These are phyloP conservation scores for Monilinia vaccinii-corymbosi DNA, from an alignment of 2,329 filamentous ascomycete genomes.

Conservation along the genomic window DNA sequence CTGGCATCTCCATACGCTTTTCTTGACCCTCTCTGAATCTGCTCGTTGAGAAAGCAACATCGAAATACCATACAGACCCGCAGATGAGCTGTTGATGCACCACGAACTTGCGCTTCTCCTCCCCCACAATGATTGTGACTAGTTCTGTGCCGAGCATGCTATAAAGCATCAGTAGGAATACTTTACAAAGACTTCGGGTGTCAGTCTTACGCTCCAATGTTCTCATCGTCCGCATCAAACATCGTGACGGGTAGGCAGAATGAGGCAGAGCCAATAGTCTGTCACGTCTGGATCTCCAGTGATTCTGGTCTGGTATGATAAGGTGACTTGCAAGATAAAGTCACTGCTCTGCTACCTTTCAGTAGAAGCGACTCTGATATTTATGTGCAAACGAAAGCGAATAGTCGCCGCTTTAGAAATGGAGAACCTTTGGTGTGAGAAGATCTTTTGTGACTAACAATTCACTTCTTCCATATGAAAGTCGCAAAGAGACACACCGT, in stretches of 20 bases:
- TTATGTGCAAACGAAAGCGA: too few species aligned
- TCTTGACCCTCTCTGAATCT: constrained; percentile 10
- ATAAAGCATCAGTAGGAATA: neutral
- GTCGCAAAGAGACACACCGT: neutral
- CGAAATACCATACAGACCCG: constrained; percentile 7
- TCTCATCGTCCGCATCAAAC: neutral
- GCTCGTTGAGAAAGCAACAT: constrained; percentile 5
- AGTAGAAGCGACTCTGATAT: too few species aligned
- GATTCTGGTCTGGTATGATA: too few species aligned
- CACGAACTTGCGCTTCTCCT: constrained; percentile 14
- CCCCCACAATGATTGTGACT: constrained; percentile 20
- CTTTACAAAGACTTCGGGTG: fast-evolving
- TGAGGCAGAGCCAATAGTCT: too few species aligned
- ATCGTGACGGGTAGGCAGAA: neutral
- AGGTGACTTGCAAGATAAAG: neutral
- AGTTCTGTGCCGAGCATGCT: constrained; percentile 12
- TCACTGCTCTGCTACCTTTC: too few species aligned
- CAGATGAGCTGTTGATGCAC: constrained; percentile 22
- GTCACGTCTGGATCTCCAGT: neutral
- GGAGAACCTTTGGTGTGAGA: neutral
- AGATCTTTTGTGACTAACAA: neutral
- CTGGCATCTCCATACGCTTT: constrained; percentile 9
- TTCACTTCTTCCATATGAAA: neutral
- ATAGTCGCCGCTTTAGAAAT: neutral
- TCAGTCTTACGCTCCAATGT: neutral